Evolutionary conservation across 768 basidiomycete genomes (phyloP).

Genomic region (Naganishia onofrii): DNA sequence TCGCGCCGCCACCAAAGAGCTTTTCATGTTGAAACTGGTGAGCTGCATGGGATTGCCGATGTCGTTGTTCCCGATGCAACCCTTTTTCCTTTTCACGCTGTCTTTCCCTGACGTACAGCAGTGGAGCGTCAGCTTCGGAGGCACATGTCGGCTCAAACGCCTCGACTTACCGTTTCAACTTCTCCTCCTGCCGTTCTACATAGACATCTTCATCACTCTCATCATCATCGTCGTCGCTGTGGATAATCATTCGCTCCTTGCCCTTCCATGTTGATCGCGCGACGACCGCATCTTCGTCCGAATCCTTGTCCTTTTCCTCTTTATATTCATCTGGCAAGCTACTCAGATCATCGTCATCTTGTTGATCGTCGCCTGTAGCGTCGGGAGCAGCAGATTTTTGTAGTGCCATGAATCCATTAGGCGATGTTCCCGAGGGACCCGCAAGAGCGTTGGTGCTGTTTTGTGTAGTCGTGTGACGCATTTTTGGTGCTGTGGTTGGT

Average conservation of each 20-base stretch:
- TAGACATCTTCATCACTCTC: slow-evolving; percentile 4
- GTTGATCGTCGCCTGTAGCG: not conserved
- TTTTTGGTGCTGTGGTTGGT: not conserved
- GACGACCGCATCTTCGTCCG: slow-evolving; percentile 14
- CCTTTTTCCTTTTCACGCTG: slow-evolving; percentile 21
- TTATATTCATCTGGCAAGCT: slow-evolving; percentile 33
- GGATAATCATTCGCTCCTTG: slow-evolving; percentile 15
- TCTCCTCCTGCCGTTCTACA: slow-evolving; percentile 14
- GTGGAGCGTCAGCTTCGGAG: too few relatives aligned
- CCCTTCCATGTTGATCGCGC: slow-evolving; percentile 17
- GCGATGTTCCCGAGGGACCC: slow-evolving; percentile 22
- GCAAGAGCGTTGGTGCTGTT: slow-evolving; percentile 12
- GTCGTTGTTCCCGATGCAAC: slow-evolving; percentile 10
- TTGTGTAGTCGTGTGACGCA: not conserved
- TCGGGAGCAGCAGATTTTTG: not conserved
- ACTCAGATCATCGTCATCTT: slow-evolving; percentile 30
- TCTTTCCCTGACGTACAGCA: not conserved
- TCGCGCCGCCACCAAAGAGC: slow-evolving; percentile 15
- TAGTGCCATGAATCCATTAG: not conserved
- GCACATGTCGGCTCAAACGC: not conserved
- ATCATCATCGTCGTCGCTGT: slow-evolving; percentile 9
- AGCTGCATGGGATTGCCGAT: slow-evolving; percentile 15
- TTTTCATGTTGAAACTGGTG: slow-evolving; percentile 23
- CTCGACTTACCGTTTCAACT: slow-evolving; percentile 11
- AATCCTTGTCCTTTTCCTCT: slow-evolving; percentile 20